Conservation (phyloP, 805 yeast genomes). For the Candida anglica region DNA sequence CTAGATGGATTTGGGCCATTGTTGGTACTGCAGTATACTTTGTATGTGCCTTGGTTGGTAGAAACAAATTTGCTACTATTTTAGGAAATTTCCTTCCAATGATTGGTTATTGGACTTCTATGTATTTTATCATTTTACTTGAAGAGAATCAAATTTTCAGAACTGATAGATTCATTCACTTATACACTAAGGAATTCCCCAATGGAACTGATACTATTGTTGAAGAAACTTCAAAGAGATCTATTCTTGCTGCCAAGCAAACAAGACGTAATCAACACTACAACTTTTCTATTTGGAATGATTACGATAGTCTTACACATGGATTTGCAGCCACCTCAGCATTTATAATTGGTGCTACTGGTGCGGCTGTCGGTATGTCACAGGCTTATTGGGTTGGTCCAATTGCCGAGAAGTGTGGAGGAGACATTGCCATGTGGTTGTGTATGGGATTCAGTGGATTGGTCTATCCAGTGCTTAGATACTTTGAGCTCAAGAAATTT, state of each 20-base stretch:
- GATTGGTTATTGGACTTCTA: conserved; percentile 89
- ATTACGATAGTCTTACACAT: conserved; percentile 51
- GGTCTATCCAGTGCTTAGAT: conserved; percentile 63
- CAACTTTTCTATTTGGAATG: conserved; percentile 76
- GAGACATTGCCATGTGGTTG: conserved; percentile 81
- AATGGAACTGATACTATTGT: conserved; percentile 2
- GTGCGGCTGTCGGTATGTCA: conserved; percentile 84
- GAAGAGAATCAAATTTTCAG: conserved; percentile 76
- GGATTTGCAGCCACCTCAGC: conserved; percentile 71
- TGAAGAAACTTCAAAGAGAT: background rate
- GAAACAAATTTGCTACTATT: conserved; percentile 66
- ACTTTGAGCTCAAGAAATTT: conserved; percentile 55
- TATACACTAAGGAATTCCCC: conserved; percentile 28
- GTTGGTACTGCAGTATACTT: conserved; percentile 59
- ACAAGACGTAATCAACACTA: conserved; percentile 42
- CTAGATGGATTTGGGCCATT: conserved; percentile 76
- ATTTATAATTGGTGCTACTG: conserved; percentile 68
- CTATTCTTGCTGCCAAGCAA: conserved; percentile 26
- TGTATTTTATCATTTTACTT: conserved; percentile 65
- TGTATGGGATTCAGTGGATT: conserved; percentile 67
- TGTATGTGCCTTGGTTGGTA: conserved; percentile 72
- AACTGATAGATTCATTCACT: conserved; percentile 32
- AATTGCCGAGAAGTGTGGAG: conserved; percentile 59
- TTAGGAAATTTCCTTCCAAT: conserved; percentile 81
- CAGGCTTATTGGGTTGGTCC: conserved; percentile 84